Base-by-base conservation (phyloP, 2,329 filamentous ascomycete species). In the Dothiorella sarmentorum region DNA sequence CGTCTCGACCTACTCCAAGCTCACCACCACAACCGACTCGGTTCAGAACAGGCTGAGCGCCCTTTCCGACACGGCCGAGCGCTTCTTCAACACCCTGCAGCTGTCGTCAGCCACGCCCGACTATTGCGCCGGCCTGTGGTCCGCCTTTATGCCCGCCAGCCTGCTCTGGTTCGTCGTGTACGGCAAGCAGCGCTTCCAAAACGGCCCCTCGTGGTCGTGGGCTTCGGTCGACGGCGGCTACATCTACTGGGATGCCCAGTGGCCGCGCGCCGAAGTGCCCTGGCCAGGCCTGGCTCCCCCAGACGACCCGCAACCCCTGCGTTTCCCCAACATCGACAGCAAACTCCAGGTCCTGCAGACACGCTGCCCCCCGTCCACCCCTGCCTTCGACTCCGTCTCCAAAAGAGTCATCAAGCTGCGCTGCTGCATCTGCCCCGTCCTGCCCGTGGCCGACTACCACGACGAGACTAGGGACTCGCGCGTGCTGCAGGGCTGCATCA, bases 1-100 rank as follows among this genome's bases (percentile, higher is more conserved):
- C 49, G 49, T 53, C 11, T 29, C 49, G n/a, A 24, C 49, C 33
- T 53, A 53, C 31, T 40, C 49, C 35, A 53, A 53, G 49, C 49
- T 53, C 22, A 51, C 47, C 18, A 40, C n/a, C 49, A 22, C 33
- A 15, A 33, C 29, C 45, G 4, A 15, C 7, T 5, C 20, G 9
- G 29, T 31, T 18, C 44, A 7, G 15, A 3, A 53, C 49, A 15
- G 49, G n/a, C 49, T 53, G 15, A 24, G n/a, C 35, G 33, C 49
- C 15, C 49, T 53, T 15, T 10, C 49, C 35, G 31, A 53, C 7
- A n/a, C 49, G 9, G 35, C 49, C 6, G 35, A 40, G 37, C 26
- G 31, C 49, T 53, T 29, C 15, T 26, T 20, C 20, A 37, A 3
- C 15, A 51, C 22, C 24, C 20, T 37, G 4, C 45, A 24, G 6